These are phyloP conservation scores for Biscutella auriculata DNA, from an alignment of 441 rosid species.

Conservation along the genomic window DNA sequence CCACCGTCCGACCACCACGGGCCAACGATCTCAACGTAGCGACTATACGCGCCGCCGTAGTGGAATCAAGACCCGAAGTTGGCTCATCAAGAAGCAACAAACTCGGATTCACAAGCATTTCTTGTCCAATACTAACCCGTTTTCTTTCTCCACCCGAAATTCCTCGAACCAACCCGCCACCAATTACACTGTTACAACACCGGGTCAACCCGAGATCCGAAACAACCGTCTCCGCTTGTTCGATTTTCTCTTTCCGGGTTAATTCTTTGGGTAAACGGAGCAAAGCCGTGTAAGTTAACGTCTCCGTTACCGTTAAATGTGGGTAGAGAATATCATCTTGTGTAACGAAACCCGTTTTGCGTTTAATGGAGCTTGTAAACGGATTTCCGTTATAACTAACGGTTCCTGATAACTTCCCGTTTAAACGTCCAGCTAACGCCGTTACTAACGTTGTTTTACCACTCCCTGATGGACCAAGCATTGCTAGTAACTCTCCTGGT, in stretches of 20 bases:
- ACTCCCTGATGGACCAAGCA: conserved; percentile 92
- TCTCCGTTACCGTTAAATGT: conserved; percentile 71
- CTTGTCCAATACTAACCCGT: conserved; percentile 81
- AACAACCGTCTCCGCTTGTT: conserved; percentile 54
- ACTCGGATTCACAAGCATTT: conserved; percentile 83
- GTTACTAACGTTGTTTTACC: conserved; percentile 87
- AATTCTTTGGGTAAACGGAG: conserved; percentile 60
- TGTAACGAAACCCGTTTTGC: conserved; percentile 64
- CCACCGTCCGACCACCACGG: conserved; percentile 65
- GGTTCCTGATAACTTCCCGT: conserved; percentile 54
- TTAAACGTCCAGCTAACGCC: conserved; percentile 62
- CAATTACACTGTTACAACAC: conserved; percentile 52
- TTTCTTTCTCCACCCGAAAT: conserved; percentile 85
- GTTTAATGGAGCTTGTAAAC: conserved; percentile 64
- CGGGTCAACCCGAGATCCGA: conserved; percentile 60
- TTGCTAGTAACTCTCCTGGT: conserved; percentile 75
- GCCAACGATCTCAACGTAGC: conserved; percentile 48
- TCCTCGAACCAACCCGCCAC: conserved; percentile 72
- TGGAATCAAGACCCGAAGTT: conserved; percentile 84
- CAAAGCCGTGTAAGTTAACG: conserved; percentile 61
- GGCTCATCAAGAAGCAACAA: conserved; percentile 77
- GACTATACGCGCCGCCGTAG: conserved; percentile 66
- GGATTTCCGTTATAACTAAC: conserved; percentile 49
- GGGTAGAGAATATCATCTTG: conserved; percentile 82
- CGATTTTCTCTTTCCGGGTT: conserved; percentile 40